Base-by-base conservation (phyloP, 345 rosid genomes). In the Camelina sativa region DNA sequence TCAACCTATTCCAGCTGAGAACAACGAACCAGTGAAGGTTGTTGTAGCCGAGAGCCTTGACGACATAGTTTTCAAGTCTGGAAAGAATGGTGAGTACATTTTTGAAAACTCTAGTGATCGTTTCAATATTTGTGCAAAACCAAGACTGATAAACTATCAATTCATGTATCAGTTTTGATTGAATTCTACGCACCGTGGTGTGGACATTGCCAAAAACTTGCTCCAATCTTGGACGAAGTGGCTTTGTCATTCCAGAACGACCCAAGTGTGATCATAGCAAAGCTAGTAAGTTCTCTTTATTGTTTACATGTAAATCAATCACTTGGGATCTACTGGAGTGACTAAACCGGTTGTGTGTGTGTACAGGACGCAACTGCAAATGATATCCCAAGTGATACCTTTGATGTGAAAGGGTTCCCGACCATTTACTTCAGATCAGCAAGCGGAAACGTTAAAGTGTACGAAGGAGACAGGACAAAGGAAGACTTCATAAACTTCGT, bases 101-200 rank as follows among this genome's bases (percentile, higher is more conserved):
- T 38, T 8, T 38, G 30, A 65, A 65, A 64, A 20, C 48, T 63
- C 63, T 53, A 38, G 2, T 0, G 6, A n/a, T 46, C 28, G 8
- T 53, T 62, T 38, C 7, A 1, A 12, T 35, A 3, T 17, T 19
- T 62, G 20, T 59, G 38, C 43, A 54, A 73, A 41, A 41, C 52
- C 17, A 80, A 44, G 46, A 56, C 34, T 48, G 13, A 63, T 37
- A 54, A 19, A 19, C 38, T 17, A 7, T 30, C 1, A 46, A 54
- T 60, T 47, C 38, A 22, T 65, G 9, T 19, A 4, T 15, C 57
- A 95, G 98, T 95, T 67, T 81, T 95, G 41, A 73, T 95, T 10
- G 99, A 92, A 81, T 95, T 95, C 67, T 95, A 95, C 64, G 98
- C 99, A 51, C 98, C 98, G 0, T 90, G 99, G 99, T 95, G 98